A percentile compares a stretch with the other conserved stretches of the same genome.
Evolutionary conservation across 2,329 filamentous ascomycete species (phyloP).

Genomic region (Aureobasidium musti): DNA sequence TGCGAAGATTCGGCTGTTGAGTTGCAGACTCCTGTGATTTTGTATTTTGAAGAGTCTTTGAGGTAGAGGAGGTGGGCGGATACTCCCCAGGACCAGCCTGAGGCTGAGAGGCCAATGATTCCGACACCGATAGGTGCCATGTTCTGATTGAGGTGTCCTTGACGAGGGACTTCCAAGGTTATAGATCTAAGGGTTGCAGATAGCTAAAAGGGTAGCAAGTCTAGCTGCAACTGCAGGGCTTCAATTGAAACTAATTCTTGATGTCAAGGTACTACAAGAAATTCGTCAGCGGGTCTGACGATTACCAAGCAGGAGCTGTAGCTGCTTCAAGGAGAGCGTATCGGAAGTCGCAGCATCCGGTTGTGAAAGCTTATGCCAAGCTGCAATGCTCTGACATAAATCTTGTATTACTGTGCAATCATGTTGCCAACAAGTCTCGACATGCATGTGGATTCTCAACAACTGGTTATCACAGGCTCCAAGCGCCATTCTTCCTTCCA

Average conservation of each 20-base stretch:
- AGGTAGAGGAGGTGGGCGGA: constrained; percentile 62
- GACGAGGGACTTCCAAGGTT: too few relatives aligned
- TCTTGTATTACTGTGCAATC: not conserved
- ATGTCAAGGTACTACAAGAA: too few relatives aligned
- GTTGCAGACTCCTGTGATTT: constrained; percentile 55
- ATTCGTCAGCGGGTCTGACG: not conserved
- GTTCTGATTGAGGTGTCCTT: not conserved
- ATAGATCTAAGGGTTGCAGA: not conserved
- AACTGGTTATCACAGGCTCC: not conserved
- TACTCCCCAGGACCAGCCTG: constrained; percentile 54
- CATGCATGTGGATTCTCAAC: not conserved
- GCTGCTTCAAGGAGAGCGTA: not conserved
- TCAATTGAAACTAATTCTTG: too few relatives aligned
- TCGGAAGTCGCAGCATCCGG: not conserved
- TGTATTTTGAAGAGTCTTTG: constrained; percentile 47
- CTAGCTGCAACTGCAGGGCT: too few relatives aligned
- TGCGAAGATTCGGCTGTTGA: constrained; percentile 49
- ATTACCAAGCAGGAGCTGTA: not conserved
- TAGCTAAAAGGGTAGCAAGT: too few relatives aligned
- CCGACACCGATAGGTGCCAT: constrained; percentile 54
- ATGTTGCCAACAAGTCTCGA: not conserved
- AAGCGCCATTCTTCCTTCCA: not conserved
- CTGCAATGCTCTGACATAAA: not conserved
- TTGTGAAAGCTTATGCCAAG: not conserved
- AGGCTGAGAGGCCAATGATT: constrained; percentile 61